Percentiles rank a stretch among this genome's conserved stretches.
Conservation (phyloP, 768 basidiomycete genomes). For the Psilocybe cubensis region DNA sequence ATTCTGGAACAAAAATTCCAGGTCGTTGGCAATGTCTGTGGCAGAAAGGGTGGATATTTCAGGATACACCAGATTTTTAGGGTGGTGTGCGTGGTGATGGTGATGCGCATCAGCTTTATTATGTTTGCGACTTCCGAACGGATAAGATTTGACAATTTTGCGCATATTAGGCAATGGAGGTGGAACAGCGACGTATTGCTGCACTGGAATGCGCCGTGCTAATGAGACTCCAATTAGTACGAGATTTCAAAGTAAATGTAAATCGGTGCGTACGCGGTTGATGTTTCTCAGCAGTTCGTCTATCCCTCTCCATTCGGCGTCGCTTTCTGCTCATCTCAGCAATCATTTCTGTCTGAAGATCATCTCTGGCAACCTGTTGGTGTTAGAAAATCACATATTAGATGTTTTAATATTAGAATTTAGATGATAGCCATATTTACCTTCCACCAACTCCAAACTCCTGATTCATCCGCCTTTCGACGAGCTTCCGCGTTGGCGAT, state of each 20-base stretch:
- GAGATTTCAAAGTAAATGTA: neutral
- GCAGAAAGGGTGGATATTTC: slow-evolving; percentile 51
- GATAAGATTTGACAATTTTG: slow-evolving; percentile 65
- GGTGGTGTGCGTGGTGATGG: slow-evolving; percentile 23
- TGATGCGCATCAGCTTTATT: slow-evolving; percentile 27
- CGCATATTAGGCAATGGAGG: slow-evolving; percentile 61
- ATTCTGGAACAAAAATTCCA: slow-evolving; percentile 57
- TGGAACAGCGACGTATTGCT: slow-evolving; percentile 46
- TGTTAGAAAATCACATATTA: slow-evolving; percentile 6
- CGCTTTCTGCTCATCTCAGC: slow-evolving; percentile 89
- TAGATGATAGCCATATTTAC: slow-evolving; percentile 41
- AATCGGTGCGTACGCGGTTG: slow-evolving; percentile 58
- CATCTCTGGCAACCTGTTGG: slow-evolving; percentile 70
- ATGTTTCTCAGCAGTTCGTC: slow-evolving; percentile 77
- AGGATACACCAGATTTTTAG: slow-evolving; percentile 40
- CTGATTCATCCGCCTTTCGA: slow-evolving; percentile 70
- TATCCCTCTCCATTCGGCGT: slow-evolving; percentile 82
- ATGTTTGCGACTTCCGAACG: slow-evolving; percentile 40
- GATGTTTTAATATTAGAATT: neutral
- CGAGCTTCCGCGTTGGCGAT: slow-evolving; percentile 63
- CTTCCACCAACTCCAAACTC: slow-evolving; percentile 93
- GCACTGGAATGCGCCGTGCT: slow-evolving; percentile 64
- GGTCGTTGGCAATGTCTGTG: slow-evolving; percentile 52
- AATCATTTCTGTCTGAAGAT: slow-evolving; percentile 85
- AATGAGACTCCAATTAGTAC: neutral